Evolutionary conservation across 306 rosid species (phyloP), one percentile per base, ranked within the genome.

Genomic region (Benincasa hispida): DNA sequence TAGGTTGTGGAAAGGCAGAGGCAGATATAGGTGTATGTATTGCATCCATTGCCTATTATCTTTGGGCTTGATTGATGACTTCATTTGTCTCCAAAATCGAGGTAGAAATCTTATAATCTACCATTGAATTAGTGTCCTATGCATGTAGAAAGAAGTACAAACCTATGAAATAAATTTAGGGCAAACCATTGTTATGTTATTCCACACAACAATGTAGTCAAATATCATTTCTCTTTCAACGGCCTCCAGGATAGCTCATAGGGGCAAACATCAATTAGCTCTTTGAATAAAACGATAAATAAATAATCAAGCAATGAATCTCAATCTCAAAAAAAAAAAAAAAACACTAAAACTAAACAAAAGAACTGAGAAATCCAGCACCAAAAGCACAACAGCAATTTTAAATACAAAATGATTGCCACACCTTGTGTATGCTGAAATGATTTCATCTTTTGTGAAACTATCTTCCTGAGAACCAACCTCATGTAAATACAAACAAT

Each of bases 381-480:
- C 39, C 42, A 24, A 28, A 25, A n/a, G 57, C 74, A 37, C 68
- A 50, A 76, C 19, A 78, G 6, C 45, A 22, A 25, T 76, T 58
- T 32, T 17, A 55, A 55, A 51, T 17, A 47, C 15, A 77, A 68
- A 27, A 21, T 76, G 10, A 77, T 76, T n/a, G 42, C 61, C 83
- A 56, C 86, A 93, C 98, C 94, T 90, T 74, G 95, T 90, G 85
- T 82, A 87, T 61, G 94, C 97, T 48, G 97, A 94, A 78, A 94
- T 88, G 72, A 91, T 85, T 87, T 94, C 98, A 84, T 94, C 98
- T 90, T 94, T 94, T n/a, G 96, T 85, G 81, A 94, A 91, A 87
- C 98, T 91, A 81, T 90, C 96, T 74, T 91, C 91, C 76, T 89
- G 95, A 76, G 92, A 89, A 80, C 98, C 97, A 87, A 88, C 77